A percentile compares a stretch with the other conserved stretches of the same genome.
Evolutionary conservation across 306 rosid genomes (phyloP).

Genomic region (Casuarina equisetifolia): DNA sequence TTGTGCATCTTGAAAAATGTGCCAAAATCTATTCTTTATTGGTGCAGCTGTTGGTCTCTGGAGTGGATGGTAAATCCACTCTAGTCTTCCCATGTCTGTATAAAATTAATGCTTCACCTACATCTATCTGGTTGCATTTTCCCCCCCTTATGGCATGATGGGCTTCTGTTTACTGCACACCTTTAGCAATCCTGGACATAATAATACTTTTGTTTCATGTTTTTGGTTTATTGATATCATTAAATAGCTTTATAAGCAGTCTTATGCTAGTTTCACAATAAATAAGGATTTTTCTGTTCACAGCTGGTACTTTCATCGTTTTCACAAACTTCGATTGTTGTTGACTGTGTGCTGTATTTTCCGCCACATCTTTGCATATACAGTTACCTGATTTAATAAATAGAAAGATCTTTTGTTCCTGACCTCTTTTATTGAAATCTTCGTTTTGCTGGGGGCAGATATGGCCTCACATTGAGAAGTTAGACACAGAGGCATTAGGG

Average conservation of each 20-base stretch:
- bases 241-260: background rate
- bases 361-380: background rate
- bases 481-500: constrained; percentile 71
- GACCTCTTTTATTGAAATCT: constrained; percentile 15
- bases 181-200: background rate
- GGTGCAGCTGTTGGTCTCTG: too few species aligned
- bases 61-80: too few species aligned
- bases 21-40: too few species aligned
- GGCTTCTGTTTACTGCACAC: background rate
- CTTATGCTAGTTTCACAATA: background rate
- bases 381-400: background rate
- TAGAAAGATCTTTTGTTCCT: background rate
- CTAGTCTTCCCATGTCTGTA: too few species aligned
- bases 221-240: background rate
- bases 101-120: too few species aligned
- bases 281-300: background rate
- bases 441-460: constrained; percentile 49
- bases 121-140: too few species aligned
- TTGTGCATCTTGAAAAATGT: too few species aligned
- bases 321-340: background rate
- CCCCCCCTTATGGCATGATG: too few species aligned
- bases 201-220: background rate
- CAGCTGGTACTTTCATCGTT: background rate
- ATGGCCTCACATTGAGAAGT: constrained; percentile 84
- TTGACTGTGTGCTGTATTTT: background rate